Evolutionary conservation across 2,329 filamentous ascomycete genomes (phyloP), one percentile per base, ranked within the genome.

Genomic region (Xylaria digitata): DNA sequence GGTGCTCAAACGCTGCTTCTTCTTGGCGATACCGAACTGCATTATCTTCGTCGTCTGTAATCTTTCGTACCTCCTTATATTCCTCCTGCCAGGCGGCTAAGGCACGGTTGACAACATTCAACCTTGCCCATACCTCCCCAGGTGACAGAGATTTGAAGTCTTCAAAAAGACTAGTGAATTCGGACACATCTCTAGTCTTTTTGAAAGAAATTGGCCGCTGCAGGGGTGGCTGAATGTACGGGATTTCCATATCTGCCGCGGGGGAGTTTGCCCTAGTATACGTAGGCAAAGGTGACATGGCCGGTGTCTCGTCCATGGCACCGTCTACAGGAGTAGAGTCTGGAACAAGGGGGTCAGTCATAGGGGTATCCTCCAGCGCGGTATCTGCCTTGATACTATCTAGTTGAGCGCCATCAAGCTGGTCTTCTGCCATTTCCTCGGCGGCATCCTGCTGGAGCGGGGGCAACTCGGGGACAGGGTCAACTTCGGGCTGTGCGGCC

Each of bases 41-140:
- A 69, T 88, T 88, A 69, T 88, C 86, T 57, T 87, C 82, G 68
- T 89, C 86, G 59, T 88, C 86, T 1, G 86, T 82, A 13, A 85
- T 75, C 63, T 82, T 83, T 40, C 82, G 82, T 1, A 86, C 76
- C 1, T 81, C 78, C n/a, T 79, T 80, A 78, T 82, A 89, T 72
- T 89, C 87, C 1, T 80, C 75, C 70, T 89, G 84, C 81, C 84
- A 88, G 21, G 82, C 78, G n/a, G 79, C 75, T 57, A 89, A 72
- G 2, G 81, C 80, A 26, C 81, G 71, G 65, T 83, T 84, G 59
- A 83, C 78, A 32, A 82, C 80, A 9, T 82, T 80, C 4, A 86
- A 71, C 7, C 81, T 75, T 34, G 79, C 76, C 43, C 81, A 83
- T 7, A 88, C 75, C 17, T 86, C 83, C 4, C 78, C 78, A 0